Conservation (phyloP, 768 basidiomycete species). For the Fomitopsis serialis region DNA sequence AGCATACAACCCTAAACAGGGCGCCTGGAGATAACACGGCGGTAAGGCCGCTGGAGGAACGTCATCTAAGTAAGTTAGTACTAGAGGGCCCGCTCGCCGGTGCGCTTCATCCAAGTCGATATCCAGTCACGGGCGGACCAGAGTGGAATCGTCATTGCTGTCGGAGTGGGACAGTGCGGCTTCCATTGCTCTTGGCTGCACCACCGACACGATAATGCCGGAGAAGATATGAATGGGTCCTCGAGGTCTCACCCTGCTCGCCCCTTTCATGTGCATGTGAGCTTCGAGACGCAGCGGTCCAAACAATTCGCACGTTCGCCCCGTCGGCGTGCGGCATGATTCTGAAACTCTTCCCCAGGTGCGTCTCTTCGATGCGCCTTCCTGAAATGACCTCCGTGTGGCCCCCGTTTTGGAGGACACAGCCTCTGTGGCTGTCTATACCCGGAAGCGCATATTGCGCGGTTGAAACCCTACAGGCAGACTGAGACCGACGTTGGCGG, state of each 20-base stretch:
- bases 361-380: slow-evolving; percentile 17
- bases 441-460: background rate
- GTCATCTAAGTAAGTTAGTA: no score
- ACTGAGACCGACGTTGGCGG: no score
- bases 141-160: no score
- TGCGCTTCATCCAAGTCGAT: no score
- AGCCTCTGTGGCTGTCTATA: background rate
- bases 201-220: no score
- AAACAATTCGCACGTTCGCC: background rate
- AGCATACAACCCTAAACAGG: no score
- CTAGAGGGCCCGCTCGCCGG: no score
- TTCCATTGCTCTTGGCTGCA: background rate
- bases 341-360: slow-evolving; percentile 7
- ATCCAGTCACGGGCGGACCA: no score
- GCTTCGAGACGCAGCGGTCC: background rate
- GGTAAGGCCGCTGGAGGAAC: no score
- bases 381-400: background rate
- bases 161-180: background rate
- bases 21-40: no score
- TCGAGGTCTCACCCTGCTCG: background rate
- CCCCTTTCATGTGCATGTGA: background rate
- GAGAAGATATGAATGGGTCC: background rate
- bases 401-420: background rate
- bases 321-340: background rate
- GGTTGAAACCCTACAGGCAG: no score